Evolutionary conservation across 768 basidiomycete genomes (phyloP).

Genomic region (Termitomyces sp.): DNA sequence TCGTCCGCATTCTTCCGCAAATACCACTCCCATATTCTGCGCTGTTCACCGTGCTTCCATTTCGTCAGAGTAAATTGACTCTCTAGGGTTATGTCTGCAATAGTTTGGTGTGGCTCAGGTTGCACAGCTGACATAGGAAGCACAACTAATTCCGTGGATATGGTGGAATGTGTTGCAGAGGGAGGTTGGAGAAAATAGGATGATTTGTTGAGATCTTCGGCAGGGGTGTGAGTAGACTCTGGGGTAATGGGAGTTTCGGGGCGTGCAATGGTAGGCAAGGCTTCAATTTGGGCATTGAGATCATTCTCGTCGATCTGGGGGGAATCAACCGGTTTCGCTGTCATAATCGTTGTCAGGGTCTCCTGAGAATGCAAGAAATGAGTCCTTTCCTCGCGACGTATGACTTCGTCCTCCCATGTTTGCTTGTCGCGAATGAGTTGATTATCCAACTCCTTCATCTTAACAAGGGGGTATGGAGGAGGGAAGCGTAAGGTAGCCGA

Average conservation of each 20-base stretch:
- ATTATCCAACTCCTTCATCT: conserved; percentile 87
- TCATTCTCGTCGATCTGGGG: conserved; percentile 37
- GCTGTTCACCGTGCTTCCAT: conserved; percentile 83
- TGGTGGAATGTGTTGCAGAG: conserved; percentile 20
- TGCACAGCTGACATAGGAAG: conserved; percentile 24
- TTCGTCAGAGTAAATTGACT: conserved; percentile 68
- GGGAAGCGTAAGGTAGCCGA: conserved; percentile 91
- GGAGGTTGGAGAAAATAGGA: conserved; percentile 30
- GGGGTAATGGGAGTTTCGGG: conserved; percentile 33
- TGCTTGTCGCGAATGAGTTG: conserved; percentile 65
- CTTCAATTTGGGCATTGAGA: conserved; percentile 68
- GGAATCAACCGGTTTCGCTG: conserved; percentile 25
- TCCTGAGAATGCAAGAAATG: conserved; percentile 42
- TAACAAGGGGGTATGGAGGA: conserved; percentile 83
- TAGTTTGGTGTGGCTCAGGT: conserved; percentile 52
- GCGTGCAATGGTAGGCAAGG: conserved; percentile 34
- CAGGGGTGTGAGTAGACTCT: conserved; percentile 21
- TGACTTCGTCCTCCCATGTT: conserved; percentile 86
- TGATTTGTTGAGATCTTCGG: conserved; percentile 29
- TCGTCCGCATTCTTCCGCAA: conserved; percentile 81
- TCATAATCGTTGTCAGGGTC: conserved; percentile 28
- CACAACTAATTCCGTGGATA: conserved; percentile 16
- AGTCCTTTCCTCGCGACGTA: conserved; percentile 68
- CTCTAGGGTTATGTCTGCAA: conserved; percentile 69
- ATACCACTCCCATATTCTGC: conserved; percentile 96